A percentile compares a stretch with the other conserved stretches of the same genome.
Evolutionary conservation across 768 basidiomycete genomes (phyloP).

Genomic region (Leccinum arenicola): DNA sequence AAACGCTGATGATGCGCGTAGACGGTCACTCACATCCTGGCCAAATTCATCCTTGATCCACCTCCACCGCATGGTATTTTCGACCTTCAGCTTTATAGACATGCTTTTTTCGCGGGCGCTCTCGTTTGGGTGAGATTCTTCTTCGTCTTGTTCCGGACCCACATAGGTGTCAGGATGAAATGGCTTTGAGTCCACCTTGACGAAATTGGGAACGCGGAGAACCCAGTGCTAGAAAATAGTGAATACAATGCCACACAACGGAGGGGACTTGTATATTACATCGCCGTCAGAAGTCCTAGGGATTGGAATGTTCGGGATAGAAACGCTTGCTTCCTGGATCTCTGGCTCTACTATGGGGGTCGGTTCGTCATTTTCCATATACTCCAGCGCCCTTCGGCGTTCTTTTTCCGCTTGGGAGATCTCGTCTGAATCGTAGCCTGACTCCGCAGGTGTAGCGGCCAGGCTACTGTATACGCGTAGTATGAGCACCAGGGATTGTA

Average conservation of each 20-base stretch:
- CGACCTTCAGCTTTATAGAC: constrained; percentile 83
- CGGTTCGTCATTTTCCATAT: constrained; percentile 74
- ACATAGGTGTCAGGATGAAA: constrained; percentile 86
- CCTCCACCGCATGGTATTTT: constrained; percentile 94
- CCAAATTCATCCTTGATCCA: constrained; percentile 81
- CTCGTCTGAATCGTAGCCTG: constrained; percentile 62
- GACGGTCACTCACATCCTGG: constrained; percentile 59
- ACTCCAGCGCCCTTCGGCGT: constrained; percentile 69
- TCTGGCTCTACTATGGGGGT: constrained; percentile 49
- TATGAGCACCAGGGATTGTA: constrained; percentile 18
- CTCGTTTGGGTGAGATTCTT: constrained; percentile 53
- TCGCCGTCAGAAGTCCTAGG: constrained; percentile 78
- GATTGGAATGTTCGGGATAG: constrained; percentile 84
- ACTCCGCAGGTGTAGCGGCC: constrained; percentile 36
- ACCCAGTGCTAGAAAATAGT: constrained; percentile 66
- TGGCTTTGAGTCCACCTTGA: constrained; percentile 85
- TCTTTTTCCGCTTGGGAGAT: constrained; percentile 59
- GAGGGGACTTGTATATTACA: constrained; percentile 43
- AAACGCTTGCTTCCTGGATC: constrained; percentile 63
- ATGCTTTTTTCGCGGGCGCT: constrained; percentile 75
- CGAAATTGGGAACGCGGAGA: constrained; percentile 89
- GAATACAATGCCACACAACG: constrained; percentile 3
- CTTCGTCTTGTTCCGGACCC: constrained; percentile 77
- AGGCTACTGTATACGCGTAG: constrained; percentile 30
- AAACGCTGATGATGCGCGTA: background rate